Percentiles rank a stretch among this genome's conserved stretches.
Evolutionary conservation across 768 basidiomycete species (phyloP).

Genomic region (Aureoboletus auriporus): DNA sequence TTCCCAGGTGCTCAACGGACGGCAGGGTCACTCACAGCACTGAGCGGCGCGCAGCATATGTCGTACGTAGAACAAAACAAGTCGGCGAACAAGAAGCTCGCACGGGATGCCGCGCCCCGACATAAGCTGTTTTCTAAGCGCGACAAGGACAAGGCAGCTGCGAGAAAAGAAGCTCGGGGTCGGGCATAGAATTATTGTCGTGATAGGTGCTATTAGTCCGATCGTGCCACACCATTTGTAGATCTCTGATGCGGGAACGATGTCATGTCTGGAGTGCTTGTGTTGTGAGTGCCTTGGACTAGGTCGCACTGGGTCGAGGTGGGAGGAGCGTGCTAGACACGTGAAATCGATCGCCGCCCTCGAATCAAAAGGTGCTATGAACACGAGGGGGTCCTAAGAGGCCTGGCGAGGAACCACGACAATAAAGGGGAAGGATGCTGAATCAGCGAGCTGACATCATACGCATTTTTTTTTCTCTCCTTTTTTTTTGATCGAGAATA

Average conservation of each 20-base stretch:
- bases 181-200: slow-evolving; percentile 18
- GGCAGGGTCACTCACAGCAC: slow-evolving; percentile 74
- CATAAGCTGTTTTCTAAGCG: slow-evolving; percentile 83
- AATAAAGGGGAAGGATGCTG: not conserved
- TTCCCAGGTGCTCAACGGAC: slow-evolving; percentile 72
- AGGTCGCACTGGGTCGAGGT: slow-evolving; percentile 23
- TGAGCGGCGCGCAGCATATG: slow-evolving; percentile 90
- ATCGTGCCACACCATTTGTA: slow-evolving; percentile 7
- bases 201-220: slow-evolving; percentile 16
- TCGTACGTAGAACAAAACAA: slow-evolving; percentile 92
- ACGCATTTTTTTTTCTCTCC: not conserved
- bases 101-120: slow-evolving; percentile 48
- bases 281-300: slow-evolving; percentile 14
- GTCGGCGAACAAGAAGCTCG: slow-evolving; percentile 79
- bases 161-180: slow-evolving; percentile 43
- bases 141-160: slow-evolving; percentile 66
- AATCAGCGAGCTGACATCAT: not conserved
- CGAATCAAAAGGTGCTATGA: slow-evolving; percentile 22
- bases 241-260: slow-evolving; percentile 11
- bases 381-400: slow-evolving; percentile 25
- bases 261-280: slow-evolving; percentile 8
- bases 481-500: slow-evolving; percentile 13
- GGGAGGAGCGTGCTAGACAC: slow-evolving; percentile 20
- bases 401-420: too few relatives aligned
- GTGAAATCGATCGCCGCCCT: slow-evolving; percentile 22